Evolutionary conservation across 2,329 filamentous ascomycete species (phyloP).

Genomic region (Aspergillus luchuensis): DNA sequence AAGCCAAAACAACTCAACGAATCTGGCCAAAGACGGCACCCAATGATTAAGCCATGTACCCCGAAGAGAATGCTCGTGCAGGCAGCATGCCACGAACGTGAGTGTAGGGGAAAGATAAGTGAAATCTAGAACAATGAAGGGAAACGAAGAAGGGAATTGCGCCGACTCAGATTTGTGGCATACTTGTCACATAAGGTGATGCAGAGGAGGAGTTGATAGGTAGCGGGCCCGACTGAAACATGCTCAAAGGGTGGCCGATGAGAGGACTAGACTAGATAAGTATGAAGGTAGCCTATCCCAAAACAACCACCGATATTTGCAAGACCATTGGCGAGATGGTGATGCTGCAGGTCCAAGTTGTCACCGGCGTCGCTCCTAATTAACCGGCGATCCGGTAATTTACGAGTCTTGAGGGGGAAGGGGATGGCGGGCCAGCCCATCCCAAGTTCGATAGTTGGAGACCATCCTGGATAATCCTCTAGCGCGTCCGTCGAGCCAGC

Average conservation of each 20-base stretch:
- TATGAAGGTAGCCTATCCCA: not conserved
- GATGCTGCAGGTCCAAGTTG: constrained; percentile 6
- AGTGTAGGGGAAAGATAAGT: not conserved
- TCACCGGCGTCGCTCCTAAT: not conserved
- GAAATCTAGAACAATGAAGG: not conserved
- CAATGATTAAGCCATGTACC: not conserved
- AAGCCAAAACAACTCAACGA: not conserved
- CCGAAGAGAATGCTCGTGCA: not conserved
- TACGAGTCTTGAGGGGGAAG: not conserved
- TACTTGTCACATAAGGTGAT: not conserved
- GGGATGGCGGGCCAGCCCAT: not conserved
- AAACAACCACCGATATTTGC: not conserved
- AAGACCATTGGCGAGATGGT: not conserved
- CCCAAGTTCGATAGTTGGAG: not conserved
- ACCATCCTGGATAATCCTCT: not conserved
- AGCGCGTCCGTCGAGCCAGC: not conserved
- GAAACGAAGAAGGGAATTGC: not conserved
- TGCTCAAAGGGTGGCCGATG: not conserved
- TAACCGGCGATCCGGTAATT: constrained; percentile 1
- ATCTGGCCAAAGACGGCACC: not conserved
- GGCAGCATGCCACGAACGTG: not conserved
- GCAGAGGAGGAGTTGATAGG: not conserved
- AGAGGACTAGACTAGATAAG: not conserved
- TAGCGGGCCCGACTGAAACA: not conserved
- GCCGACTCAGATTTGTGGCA: not conserved